Percentiles rank a stretch among this genome's conserved stretches.
phyloP scores from a whole-genome alignment of 306 rosid species.

The Quercus mongolica region DNA sequence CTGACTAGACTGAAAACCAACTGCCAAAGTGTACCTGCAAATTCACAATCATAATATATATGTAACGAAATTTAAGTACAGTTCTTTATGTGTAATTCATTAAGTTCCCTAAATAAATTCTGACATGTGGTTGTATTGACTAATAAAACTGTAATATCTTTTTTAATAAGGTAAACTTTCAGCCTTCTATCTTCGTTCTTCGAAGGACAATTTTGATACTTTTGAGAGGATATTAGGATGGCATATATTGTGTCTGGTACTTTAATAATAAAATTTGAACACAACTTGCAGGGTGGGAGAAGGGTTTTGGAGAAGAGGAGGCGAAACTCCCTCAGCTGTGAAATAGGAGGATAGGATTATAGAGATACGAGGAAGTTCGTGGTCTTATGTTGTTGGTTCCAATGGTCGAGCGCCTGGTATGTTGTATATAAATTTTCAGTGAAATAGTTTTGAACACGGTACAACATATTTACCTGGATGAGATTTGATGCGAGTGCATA shows the following conservation, averaged over 20 bases:
- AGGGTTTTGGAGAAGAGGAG: conserved; percentile 97
- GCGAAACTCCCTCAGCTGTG: conserved; percentile 70
- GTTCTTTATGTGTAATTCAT: too few species aligned
- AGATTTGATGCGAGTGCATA: too few species aligned
- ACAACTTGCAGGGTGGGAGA: conserved; percentile 65
- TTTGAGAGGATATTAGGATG: not conserved
- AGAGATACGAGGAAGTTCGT: conserved; percentile 91
- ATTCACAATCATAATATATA: too few species aligned
- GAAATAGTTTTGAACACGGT: not conserved
- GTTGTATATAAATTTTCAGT: conserved; percentile 24
- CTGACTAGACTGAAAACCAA: too few species aligned
- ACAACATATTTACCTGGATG: not conserved
- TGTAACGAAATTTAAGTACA: too few species aligned
- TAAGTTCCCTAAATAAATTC: too few species aligned
- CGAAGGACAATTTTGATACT: not conserved
- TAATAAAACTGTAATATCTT: too few species aligned
- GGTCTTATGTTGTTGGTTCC: conserved; percentile 85
- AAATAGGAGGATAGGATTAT: conserved; percentile 88
- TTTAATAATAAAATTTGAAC: conserved; percentile 5
- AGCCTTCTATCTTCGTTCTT: not conserved
- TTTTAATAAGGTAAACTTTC: conserved; percentile 26
- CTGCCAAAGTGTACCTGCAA: too few species aligned
- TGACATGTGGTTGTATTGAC: too few species aligned
- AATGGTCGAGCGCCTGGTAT: conserved; percentile 86
- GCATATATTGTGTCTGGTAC: not conserved